Evolutionary conservation across 2,329 filamentous ascomycete genomes (phyloP).

Genomic region (Ceratocystis diversiconidia): DNA sequence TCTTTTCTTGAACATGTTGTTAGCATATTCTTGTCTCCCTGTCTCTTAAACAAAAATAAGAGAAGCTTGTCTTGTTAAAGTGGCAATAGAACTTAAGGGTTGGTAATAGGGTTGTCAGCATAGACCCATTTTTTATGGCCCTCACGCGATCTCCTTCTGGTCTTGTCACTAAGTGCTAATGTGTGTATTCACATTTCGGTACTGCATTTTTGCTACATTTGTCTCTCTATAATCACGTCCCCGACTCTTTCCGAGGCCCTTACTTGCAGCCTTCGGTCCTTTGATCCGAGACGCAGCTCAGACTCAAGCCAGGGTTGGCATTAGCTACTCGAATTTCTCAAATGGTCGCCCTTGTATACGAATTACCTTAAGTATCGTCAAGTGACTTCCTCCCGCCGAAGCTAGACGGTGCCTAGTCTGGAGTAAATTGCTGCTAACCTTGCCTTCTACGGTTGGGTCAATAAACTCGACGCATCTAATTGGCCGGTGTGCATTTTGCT

Average conservation of each 20-base stretch:
- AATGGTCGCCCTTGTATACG: not conserved
- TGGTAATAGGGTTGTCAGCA: not conserved
- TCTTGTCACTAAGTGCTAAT: not conserved
- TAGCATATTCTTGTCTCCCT: not conserved
- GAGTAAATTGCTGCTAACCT: not conserved
- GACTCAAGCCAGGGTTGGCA: not conserved
- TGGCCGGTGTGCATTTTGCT: not conserved
- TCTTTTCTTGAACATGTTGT: too few relatives aligned
- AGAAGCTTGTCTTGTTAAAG: not conserved
- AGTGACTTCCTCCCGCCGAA: not conserved
- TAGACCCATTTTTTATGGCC: not conserved
- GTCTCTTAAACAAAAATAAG: not conserved
- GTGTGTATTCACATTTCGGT: not conserved
- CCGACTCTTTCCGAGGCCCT: not conserved
- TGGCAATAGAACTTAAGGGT: not conserved
- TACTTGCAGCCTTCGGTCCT: not conserved
- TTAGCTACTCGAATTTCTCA: not conserved
- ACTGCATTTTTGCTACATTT: not conserved
- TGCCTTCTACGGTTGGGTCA: not conserved
- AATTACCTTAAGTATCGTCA: not conserved
- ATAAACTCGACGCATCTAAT: not conserved
- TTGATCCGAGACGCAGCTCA: conserved; percentile 3
- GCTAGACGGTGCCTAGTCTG: not conserved
- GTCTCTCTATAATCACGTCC: not conserved
- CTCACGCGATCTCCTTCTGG: conserved; percentile 10